Conservation (phyloP, 2,329 filamentous ascomycete species). For the Herpotrichia juniperi region DNA sequence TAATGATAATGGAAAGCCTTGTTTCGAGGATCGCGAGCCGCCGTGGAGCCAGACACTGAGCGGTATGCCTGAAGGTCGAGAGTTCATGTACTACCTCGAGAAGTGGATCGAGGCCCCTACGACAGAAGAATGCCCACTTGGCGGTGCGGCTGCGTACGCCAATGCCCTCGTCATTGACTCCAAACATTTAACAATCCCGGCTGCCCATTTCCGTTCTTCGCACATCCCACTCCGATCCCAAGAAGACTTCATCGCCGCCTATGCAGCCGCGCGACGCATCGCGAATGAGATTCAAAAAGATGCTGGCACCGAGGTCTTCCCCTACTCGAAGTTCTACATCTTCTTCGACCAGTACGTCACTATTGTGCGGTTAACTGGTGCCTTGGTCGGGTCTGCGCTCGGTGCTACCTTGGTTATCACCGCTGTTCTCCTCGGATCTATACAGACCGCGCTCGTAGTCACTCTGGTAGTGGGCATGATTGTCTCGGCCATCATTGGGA, state of each 20-base stretch:
- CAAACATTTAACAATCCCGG: slow-evolving; percentile 69
- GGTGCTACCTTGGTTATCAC: slow-evolving; percentile 85
- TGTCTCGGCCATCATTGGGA: slow-evolving; percentile 89
- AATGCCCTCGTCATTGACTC: slow-evolving; percentile 81
- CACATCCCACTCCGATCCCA: slow-evolving; percentile 89
- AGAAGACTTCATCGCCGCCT: slow-evolving; percentile 89
- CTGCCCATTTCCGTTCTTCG: slow-evolving; percentile 89
- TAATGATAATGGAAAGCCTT: slow-evolving; percentile 70
- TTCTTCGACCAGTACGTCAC: slow-evolving; percentile 97
- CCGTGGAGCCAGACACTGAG: slow-evolving; percentile 87
- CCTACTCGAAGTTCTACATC: slow-evolving; percentile 97
- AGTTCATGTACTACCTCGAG: slow-evolving; percentile 85
- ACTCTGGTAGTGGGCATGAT: slow-evolving; percentile 91
- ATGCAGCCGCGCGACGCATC: slow-evolving; percentile 87
- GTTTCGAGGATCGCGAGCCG: slow-evolving; percentile 78
- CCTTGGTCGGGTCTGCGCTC: slow-evolving; percentile 81
- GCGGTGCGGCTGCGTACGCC: slow-evolving; percentile 85
- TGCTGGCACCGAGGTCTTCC: slow-evolving; percentile 85
- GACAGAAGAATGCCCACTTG: slow-evolving; percentile 82
- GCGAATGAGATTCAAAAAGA: slow-evolving; percentile 73
- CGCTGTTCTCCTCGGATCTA: slow-evolving; percentile 79
- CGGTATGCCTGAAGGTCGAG: slow-evolving; percentile 92
- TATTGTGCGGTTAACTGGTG: slow-evolving; percentile 80
- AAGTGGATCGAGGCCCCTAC: slow-evolving; percentile 85
- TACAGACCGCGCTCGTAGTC: slow-evolving; percentile 81